Evolutionary conservation across 768 basidiomycete species (phyloP).

Genomic region (Trametes cinnabarina): DNA sequence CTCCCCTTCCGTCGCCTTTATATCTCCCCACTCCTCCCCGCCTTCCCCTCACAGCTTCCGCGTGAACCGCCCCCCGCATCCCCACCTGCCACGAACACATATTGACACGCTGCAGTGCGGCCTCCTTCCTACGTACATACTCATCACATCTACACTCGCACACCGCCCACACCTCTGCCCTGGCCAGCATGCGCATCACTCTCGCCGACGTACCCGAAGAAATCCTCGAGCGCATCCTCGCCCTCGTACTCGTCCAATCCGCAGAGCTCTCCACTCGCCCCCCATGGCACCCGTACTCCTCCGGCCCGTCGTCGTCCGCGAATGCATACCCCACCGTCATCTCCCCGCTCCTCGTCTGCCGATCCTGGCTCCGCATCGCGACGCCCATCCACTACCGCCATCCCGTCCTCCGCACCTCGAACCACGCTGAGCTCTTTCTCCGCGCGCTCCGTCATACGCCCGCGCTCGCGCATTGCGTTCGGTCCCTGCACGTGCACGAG

Average conservation of each 20-base stretch:
- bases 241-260: slow-evolving; percentile 29
- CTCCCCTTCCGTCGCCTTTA: background rate
- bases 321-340: slow-evolving; percentile 24
- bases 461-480: slow-evolving; percentile 39
- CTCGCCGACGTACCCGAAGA: slow-evolving; percentile 40
- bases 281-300: slow-evolving; percentile 17
- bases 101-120: background rate
- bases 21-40: slow-evolving; percentile 9
- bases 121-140: background rate
- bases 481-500: slow-evolving; percentile 40
- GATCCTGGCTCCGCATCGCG: slow-evolving; percentile 52
- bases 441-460: slow-evolving; percentile 39
- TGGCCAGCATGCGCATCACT: slow-evolving; percentile 15
- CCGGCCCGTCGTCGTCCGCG: slow-evolving; percentile 3
- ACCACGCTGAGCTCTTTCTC: slow-evolving; percentile 39
- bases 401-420: slow-evolving; percentile 41
- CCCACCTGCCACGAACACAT: background rate
- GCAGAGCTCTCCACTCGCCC: slow-evolving; percentile 24
- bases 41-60: background rate
- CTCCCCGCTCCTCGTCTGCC: slow-evolving; percentile 51
- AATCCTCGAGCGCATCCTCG: slow-evolving; percentile 47
- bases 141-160: background rate
- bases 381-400: slow-evolving; percentile 57
- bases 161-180: background rate
- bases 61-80: background rate